Evolutionary conservation across 2,329 filamentous ascomycete species (phyloP).

Genomic region (Neonectria ditissima): DNA sequence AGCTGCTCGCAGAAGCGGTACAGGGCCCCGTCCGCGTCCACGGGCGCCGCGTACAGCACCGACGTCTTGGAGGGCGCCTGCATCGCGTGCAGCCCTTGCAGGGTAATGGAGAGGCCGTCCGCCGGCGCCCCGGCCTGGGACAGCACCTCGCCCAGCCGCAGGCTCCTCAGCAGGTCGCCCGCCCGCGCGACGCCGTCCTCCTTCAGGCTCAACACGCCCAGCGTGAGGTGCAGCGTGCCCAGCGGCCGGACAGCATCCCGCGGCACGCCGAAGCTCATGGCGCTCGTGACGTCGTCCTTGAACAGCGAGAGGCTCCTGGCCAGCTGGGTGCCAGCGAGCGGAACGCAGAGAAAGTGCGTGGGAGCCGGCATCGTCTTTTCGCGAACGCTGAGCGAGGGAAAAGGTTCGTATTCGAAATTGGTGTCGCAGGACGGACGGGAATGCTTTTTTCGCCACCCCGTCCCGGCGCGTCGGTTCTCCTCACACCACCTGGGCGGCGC

Average conservation of each 20-base stretch:
- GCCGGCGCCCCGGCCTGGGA: conserved; percentile 39
- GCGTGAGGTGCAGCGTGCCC: conserved; percentile 85
- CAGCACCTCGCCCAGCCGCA: conserved; percentile 57
- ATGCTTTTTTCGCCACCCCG: conserved; percentile 16
- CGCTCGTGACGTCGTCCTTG: conserved; percentile 64
- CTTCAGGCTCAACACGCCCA: conserved; percentile 85
- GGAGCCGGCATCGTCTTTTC: conserved; percentile 54
- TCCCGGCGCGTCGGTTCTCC: conserved; percentile 10
- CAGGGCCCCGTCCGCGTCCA: conserved; percentile 64
- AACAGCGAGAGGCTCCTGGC: conserved; percentile 72
- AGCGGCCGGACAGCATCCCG: conserved; percentile 77
- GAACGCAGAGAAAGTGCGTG: conserved; percentile 83
- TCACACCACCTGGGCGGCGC: conserved; percentile 18
- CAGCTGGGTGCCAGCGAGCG: conserved; percentile 76
- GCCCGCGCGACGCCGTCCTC: conserved; percentile 60
- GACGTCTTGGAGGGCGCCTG: conserved; percentile 66
- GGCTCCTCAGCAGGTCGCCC: conserved; percentile 51
- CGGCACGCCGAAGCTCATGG: conserved; percentile 65
- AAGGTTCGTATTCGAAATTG: conserved; percentile 6
- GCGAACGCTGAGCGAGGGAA: background rate
- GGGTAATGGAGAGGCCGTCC: conserved; percentile 55
- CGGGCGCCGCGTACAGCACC: conserved; percentile 74
- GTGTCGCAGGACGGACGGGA: conserved; percentile 9
- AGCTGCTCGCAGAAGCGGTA: conserved; percentile 69
- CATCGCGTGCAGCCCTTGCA: conserved; percentile 72